Evolutionary conservation across 441 rosid genomes (phyloP).

Genomic region (Mallotus repandus): DNA sequence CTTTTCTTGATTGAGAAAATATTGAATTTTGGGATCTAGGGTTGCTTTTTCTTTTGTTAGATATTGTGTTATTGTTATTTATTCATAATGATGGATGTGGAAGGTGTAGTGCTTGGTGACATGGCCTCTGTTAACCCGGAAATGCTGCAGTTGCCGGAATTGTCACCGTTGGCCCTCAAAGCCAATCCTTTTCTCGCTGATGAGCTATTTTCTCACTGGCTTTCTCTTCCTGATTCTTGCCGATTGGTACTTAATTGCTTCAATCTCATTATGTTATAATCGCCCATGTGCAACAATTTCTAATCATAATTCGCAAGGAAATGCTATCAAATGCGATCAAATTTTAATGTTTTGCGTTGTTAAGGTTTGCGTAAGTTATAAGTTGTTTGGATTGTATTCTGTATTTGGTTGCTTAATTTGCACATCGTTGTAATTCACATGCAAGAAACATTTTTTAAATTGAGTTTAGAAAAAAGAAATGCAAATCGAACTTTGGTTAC

Average conservation of each 20-base stretch:
- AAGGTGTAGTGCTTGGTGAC: constrained; percentile 30
- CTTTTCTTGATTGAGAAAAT: background rate
- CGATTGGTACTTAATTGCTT: constrained; percentile 47
- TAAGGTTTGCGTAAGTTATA: too few species aligned
- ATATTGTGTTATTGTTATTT: too few species aligned
- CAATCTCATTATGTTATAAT: background rate
- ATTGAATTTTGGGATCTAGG: background rate
- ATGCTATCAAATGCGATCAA: too few species aligned
- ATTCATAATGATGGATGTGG: constrained; percentile 39
- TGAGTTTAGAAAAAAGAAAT: background rate
- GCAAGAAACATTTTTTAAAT: background rate
- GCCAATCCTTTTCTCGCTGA: constrained; percentile 48
- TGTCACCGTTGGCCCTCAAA: constrained; percentile 57
- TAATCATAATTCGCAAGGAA: background rate
- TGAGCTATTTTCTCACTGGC: constrained; percentile 75
- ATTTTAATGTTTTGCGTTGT: too few species aligned
- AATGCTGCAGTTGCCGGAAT: constrained; percentile 63
- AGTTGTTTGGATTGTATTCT: background rate
- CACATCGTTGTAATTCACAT: background rate
- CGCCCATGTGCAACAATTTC: background rate
- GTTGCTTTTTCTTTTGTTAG: too few species aligned
- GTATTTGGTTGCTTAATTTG: constrained; percentile 1
- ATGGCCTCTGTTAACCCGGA: constrained; percentile 55
- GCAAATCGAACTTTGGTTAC: background rate
- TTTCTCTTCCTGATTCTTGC: constrained; percentile 67